A percentile compares a stretch with the other conserved stretches of the same genome.
Evolutionary conservation across 345 rosid genomes (phyloP).

Genomic region (Psidium friedrichsthalianum): DNA sequence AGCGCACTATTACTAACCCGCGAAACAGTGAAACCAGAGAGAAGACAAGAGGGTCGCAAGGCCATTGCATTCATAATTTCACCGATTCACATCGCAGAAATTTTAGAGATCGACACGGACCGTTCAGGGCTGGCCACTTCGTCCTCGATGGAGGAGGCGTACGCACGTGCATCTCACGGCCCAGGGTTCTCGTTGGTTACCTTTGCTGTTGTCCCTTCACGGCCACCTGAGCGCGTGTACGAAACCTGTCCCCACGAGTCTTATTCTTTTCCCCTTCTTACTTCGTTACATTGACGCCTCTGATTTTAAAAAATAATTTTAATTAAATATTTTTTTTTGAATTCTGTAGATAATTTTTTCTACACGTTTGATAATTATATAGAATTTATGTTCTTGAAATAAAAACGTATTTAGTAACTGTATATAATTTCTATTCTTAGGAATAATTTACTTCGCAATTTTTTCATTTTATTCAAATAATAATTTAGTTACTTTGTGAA

Average conservation of each 20-base stretch:
- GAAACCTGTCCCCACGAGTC: not conserved
- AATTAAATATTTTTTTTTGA: no score
- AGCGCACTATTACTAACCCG: not conserved
- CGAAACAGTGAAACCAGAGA: not conserved
- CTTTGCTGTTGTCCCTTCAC: not conserved
- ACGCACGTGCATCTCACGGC: not conserved
- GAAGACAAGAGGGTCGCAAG: not conserved
- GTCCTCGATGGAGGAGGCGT: not conserved
- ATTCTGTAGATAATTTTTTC: no score
- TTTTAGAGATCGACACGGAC: not conserved
- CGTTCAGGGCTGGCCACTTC: not conserved
- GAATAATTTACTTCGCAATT: no score
- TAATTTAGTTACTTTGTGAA: no score
- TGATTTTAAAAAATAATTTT: no score
- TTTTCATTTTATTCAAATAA: no score
- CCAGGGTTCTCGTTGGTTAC: not conserved
- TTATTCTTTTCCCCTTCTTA: not conserved
- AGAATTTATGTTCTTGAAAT: no score
- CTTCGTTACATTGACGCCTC: not conserved
- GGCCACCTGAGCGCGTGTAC: not conserved
- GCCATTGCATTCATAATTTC: not conserved
- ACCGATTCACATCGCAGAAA: not conserved
- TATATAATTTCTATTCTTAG: no score
- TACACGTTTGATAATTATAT: no score
- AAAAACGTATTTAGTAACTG: no score